phyloP scores from a whole-genome alignment of 805 yeast genomes.

The Candida arabinofermentans region DNA sequence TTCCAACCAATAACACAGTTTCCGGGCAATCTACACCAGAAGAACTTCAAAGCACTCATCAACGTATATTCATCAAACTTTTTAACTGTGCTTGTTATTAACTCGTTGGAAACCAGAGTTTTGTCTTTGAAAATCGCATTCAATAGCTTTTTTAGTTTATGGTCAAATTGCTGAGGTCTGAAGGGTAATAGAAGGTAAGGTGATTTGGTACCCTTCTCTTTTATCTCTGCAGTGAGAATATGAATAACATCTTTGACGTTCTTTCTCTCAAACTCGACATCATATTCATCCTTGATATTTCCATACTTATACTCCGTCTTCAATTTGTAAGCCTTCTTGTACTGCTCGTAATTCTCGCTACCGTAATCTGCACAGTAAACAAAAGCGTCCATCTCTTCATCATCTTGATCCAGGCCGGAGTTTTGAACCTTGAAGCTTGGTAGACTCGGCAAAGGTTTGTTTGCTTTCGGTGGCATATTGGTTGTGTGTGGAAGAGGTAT shows the following conservation, averaged over 20 bases:
- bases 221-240: constrained; percentile 66
- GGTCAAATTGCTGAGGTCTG: constrained; percentile 64
- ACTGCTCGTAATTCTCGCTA: constrained; percentile 22
- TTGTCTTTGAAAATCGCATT: constrained; percentile 54
- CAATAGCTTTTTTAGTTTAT: constrained; percentile 53
- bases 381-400: constrained; percentile 23
- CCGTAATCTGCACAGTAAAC: constrained; percentile 29
- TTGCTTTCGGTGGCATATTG: constrained; percentile 7
- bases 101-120: constrained; percentile 38
- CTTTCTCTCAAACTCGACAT: constrained; percentile 52
- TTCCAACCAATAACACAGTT: constrained; percentile 84
- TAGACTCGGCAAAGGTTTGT: constrained; percentile 23
- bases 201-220: constrained; percentile 57
- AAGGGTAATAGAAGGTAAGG: constrained; percentile 77
- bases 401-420: constrained; percentile 3
- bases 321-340: constrained; percentile 24
- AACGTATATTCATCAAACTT: constrained; percentile 65
- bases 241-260: constrained; percentile 67
- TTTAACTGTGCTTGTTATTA: constrained; percentile 40
- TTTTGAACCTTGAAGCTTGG: constrained; percentile 17
- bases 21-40: constrained; percentile 84
- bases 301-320: constrained; percentile 29
- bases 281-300: constrained; percentile 20
- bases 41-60: constrained; percentile 69
- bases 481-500: not conserved